Base-by-base conservation (phyloP, 2,329 filamentous ascomycete genomes). In the Ophiostoma novo-ulmi region DNA sequence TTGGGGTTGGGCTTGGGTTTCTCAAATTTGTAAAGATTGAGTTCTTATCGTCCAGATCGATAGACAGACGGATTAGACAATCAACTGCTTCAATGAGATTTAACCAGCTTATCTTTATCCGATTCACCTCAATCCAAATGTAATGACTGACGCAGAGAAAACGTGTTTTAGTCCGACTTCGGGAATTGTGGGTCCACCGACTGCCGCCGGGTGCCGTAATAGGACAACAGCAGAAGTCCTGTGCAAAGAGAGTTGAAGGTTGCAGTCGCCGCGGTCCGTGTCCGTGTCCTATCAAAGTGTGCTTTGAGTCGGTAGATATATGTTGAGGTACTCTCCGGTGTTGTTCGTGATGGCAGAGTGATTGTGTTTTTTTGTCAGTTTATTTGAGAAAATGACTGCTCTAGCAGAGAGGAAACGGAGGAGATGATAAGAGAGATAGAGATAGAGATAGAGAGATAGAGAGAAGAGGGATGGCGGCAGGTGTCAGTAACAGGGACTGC, bases 141-240 rank as follows among this genome's bases (percentile, higher is more conserved):
- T 2, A 44, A 44, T 1, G 8, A 58, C 52, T 48, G 52, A 22
- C 52, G 22, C 52, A 58, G 26, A 11, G 10, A 13, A 61, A 55
- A 22, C 3, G n/a, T 26, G 17, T 22, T 55, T 17, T 36, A 35
- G 31, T 58, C 69, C 55, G 70, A 70, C 39, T 44, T 70, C 55
- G 66, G 66, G 41, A 31, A 64, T 64, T 68, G 55, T 66, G 69
- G 69, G 64, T 22, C 36, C n/a, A 55, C 66, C 70, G 69, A 70
- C 69, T 70, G 70, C 70, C 69, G 70, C 20, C 65, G 26, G 69
- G 41, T 14, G 70, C 70, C 52, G 55, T 26, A 64, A 64, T 38
- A 64, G 20, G 61, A 64, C 52, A 26, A 35, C 44, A 20, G 44
- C 44, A 48, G 6, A 48, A 7, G 44, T 48, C 44, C 44, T 48